A percentile compares a stretch with the other conserved stretches of the same genome.
Evolutionary conservation across 1,284 basidiomycete species (phyloP).

Genomic region (Ganoderma meredithae): DNA sequence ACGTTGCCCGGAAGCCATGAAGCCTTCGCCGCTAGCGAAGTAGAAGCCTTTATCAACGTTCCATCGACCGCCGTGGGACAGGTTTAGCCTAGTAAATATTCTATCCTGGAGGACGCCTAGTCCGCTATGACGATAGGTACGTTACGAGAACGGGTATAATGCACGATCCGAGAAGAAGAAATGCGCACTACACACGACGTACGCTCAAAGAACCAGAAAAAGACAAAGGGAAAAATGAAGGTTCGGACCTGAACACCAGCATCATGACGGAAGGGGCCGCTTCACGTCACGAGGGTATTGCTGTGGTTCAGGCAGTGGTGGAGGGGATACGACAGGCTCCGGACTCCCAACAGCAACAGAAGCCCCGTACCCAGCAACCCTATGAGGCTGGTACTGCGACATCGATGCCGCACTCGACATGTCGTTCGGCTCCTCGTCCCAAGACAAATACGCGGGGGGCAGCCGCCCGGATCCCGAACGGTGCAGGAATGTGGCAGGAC

Average conservation of each 20-base stretch:
- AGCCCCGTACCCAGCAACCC: not conserved
- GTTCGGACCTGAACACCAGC: not conserved
- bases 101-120: not conserved
- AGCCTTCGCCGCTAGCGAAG: not conserved
- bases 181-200: not conserved
- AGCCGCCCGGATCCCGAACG: constrained; percentile 29
- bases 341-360: not conserved
- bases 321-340: not conserved
- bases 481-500: constrained; percentile 24
- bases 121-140: not conserved
- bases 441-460: constrained; percentile 31
- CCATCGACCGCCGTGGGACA: not conserved
- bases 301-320: not conserved
- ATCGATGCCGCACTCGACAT: not conserved
- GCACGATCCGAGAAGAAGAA: not conserved
- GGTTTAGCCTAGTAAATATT: not conserved
- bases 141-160: not conserved
- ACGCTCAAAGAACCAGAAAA: not conserved
- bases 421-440: constrained; percentile 21
- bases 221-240: not conserved
- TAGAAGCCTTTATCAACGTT: not conserved
- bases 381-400: not conserved
- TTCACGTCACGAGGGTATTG: constrained; percentile 16
- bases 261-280: constrained; percentile 7
- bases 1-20: not conserved